Percentiles rank a stretch among this genome's conserved stretches.
phyloP scores from a whole-genome alignment of 2,329 filamentous ascomycete genomes.

The Basipetospora chlamydospora region DNA sequence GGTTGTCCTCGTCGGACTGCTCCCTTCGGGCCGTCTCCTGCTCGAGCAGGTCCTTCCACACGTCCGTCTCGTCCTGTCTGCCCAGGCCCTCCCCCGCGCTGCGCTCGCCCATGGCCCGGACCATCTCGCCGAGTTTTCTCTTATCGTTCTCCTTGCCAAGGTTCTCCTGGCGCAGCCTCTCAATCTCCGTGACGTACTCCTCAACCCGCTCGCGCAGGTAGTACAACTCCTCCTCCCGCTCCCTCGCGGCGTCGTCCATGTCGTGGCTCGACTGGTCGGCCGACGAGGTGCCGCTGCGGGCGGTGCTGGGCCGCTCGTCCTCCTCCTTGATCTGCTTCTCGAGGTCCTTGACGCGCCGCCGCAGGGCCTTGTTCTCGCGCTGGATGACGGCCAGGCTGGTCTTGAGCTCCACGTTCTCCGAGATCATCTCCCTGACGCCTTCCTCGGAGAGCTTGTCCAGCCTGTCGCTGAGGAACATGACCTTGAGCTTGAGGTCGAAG shows the following conservation, averaged over 20 bases:
- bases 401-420: slow-evolving; percentile 90
- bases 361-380: slow-evolving; percentile 75
- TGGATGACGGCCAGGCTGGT: slow-evolving; percentile 79
- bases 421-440: slow-evolving; percentile 94
- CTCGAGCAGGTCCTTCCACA: slow-evolving; percentile 90
- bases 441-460: slow-evolving; percentile 89
- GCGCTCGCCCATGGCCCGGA: slow-evolving; percentile 39
- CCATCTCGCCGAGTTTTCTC: slow-evolving; percentile 68
- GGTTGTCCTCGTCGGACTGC: slow-evolving; percentile 80
- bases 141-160: slow-evolving; percentile 73
- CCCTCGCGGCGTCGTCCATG: slow-evolving; percentile 45
- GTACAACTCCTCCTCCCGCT: slow-evolving; percentile 71
- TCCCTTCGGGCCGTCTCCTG: slow-evolving; percentile 82
- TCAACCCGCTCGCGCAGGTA: slow-evolving; percentile 78
- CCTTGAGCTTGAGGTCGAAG: slow-evolving; percentile 92
- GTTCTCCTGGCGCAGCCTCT: slow-evolving; percentile 64
- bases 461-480: slow-evolving; percentile 90
- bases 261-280: slow-evolving; percentile 41
- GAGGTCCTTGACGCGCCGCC: slow-evolving; percentile 69
- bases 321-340: slow-evolving; percentile 65
- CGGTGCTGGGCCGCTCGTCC: slow-evolving; percentile 46
- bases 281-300: slow-evolving; percentile 38
- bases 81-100: slow-evolving; percentile 34
- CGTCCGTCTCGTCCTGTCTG: slow-evolving; percentile 55
- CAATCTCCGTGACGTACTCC: slow-evolving; percentile 69